Percentiles rank a stretch among this genome's conserved stretches.
Evolutionary conservation across 108 stramenopile genomes (phyloP).

Genomic region (Epithemia pelagica): DNA sequence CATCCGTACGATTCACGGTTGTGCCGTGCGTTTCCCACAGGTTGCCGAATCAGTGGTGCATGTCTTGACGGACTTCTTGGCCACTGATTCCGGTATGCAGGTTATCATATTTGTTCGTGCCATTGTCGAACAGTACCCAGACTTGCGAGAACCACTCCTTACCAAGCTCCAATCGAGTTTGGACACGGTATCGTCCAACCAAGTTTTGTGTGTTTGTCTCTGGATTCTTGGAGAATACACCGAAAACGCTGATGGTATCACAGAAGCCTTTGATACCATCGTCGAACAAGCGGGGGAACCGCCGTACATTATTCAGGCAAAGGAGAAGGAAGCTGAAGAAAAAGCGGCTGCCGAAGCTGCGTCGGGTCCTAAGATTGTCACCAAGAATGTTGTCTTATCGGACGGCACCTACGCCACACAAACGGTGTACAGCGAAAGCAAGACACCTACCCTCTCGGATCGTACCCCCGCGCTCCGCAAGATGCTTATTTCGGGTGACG

Average conservation of each 20-base stretch:
- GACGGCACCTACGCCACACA: conserved; percentile 99
- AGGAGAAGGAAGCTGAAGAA: conserved; percentile 58
- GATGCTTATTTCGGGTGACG: conserved; percentile 89
- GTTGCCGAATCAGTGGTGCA: conserved; percentile 94
- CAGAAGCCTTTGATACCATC: conserved; percentile 76
- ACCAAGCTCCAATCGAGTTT: conserved; percentile 83
- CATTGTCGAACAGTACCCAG: conserved; percentile 94
- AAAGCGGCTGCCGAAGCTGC: conserved; percentile 51
- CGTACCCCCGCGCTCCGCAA: conserved; percentile 72
- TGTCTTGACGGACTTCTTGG: conserved; percentile 93
- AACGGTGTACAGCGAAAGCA: conserved; percentile 71
- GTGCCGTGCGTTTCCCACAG: conserved; percentile 91
- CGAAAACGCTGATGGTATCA: conserved; percentile 52
- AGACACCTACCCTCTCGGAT: conserved; percentile 33
- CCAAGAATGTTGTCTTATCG: conserved; percentile 93
- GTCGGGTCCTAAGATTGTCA: conserved; percentile 64
- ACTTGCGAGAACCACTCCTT: conserved; percentile 80
- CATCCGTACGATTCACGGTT: conserved; percentile 93
- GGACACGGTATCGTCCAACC: conserved; percentile 72
- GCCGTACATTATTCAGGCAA: conserved; percentile 57
- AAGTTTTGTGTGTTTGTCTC: conserved; percentile 93
- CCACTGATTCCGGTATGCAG: conserved; percentile 67
- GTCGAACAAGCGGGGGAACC: conserved; percentile 72
- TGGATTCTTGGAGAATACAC: conserved; percentile 99
- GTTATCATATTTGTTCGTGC: conserved; percentile 95